A percentile compares a stretch with the other conserved stretches of the same genome.
Conservation (phyloP, 257 asterid genomes). For the Eustoma russellianum region DNA sequence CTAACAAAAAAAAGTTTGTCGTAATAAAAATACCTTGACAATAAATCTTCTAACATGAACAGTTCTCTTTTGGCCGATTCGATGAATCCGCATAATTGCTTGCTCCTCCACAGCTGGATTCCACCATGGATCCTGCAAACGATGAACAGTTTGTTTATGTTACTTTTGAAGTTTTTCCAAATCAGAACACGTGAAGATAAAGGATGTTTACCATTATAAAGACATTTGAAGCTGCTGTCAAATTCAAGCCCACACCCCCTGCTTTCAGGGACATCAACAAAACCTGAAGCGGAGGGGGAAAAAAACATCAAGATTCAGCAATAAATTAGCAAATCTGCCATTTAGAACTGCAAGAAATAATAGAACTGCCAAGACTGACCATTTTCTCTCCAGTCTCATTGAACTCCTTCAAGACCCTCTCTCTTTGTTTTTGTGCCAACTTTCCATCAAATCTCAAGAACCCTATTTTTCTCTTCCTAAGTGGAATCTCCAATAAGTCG, state of each 20-base stretch:
- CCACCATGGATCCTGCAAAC: conserved; percentile 88
- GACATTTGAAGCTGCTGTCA: conserved; percentile 81
- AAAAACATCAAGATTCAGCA: not conserved
- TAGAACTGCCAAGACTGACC: conserved; percentile 20
- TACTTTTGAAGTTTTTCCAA: not conserved
- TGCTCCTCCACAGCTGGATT: conserved; percentile 96
- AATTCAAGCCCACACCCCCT: conserved; percentile 81
- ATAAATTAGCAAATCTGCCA: too few relatives aligned
- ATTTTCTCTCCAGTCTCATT: conserved; percentile 49
- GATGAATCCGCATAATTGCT: conserved; percentile 85
- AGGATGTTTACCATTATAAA: conserved; percentile 50
- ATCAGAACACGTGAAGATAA: not conserved
- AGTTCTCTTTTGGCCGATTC: conserved; percentile 72
- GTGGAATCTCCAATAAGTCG: conserved; percentile 67
- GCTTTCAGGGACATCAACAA: conserved; percentile 75
- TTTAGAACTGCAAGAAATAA: not conserved
- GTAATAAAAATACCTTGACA: conserved; percentile 39
- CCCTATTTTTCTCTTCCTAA: conserved; percentile 31
- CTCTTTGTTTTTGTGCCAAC: conserved; percentile 56
- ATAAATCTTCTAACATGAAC: conserved; percentile 80
- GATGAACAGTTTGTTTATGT: not conserved
- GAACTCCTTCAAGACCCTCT: conserved; percentile 61
- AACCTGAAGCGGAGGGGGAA: conserved; percentile 22
- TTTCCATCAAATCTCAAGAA: conserved; percentile 80
- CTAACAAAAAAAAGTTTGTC: not conserved